Evolutionary conservation across 2,329 filamentous ascomycete genomes (phyloP).

Genomic region (Colletotrichum euphorbiae): DNA sequence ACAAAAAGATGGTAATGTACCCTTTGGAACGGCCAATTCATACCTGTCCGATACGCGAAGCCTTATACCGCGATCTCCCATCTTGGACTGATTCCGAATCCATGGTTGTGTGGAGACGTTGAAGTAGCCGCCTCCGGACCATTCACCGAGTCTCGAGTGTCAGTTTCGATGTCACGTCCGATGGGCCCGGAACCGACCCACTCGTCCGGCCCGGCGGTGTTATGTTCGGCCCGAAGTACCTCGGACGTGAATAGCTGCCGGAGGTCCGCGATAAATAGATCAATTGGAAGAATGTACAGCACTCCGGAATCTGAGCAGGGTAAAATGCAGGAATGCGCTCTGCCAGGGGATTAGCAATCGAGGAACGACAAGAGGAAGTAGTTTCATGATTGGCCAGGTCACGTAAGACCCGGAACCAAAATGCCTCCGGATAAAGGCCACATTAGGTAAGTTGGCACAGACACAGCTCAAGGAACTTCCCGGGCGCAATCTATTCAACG

Average conservation of each 20-base stretch:
- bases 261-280: not conserved
- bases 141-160: not conserved
- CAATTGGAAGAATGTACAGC: not conserved
- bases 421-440: conserved; percentile 23
- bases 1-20: not conserved
- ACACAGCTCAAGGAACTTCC: conserved; percentile 20
- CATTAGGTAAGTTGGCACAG: conserved; percentile 26
- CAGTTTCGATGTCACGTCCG: conserved; percentile 17
- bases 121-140: not conserved
- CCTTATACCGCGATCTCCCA: conserved; percentile 13
- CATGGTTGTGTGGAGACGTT: conserved; percentile 9
- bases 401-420: conserved; percentile 32
- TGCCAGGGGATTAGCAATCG: not conserved
- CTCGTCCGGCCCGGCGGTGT: conserved; percentile 14
- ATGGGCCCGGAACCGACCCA: conserved; percentile 19
- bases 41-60: conserved; percentile 29
- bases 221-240: not conserved
- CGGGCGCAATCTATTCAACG: conserved; percentile 15
- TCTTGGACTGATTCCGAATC: conserved; percentile 21
- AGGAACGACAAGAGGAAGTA: conserved; percentile 7
- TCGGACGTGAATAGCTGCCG: conserved; percentile 26
- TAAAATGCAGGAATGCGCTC: not conserved
- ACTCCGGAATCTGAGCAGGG: not conserved
- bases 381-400: conserved; percentile 37
- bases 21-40: not conserved